A percentile compares a stretch with the other conserved stretches of the same genome.
These are phyloP conservation scores for Talaromyces adpressus DNA, from an alignment of 495 filamentous ascomycete genomes.

Conservation along the genomic window DNA sequence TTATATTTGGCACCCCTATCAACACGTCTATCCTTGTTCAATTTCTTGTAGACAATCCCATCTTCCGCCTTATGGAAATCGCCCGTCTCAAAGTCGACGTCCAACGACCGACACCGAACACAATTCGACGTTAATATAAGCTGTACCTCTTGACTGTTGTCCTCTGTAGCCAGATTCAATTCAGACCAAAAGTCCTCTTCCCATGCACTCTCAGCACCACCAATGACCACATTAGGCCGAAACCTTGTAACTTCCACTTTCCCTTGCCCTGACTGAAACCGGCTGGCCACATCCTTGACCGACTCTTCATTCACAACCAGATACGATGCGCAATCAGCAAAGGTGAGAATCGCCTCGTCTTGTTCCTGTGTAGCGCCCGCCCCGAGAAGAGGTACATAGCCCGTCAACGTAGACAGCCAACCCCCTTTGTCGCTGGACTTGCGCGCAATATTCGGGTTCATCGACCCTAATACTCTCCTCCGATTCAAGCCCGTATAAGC, in stretches of 20 bases:
- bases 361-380: slow-evolving; percentile 3
- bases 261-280: slow-evolving; percentile 42
- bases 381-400: slow-evolving; percentile 20
- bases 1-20: slow-evolving; percentile 66
- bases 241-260: slow-evolving; percentile 74
- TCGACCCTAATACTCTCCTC: slow-evolving; percentile 53
- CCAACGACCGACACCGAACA: slow-evolving; percentile 68
- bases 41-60: slow-evolving; percentile 65
- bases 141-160: slow-evolving; percentile 18
- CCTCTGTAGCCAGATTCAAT: slow-evolving; percentile 30
- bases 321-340: slow-evolving; percentile 75
- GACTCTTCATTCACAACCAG: slow-evolving; percentile 67
- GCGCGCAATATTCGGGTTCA: slow-evolving; percentile 1
- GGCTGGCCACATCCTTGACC: slow-evolving; percentile 53
- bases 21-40: slow-evolving; percentile 72
- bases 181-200: slow-evolving; percentile 88
- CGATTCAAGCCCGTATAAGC: slow-evolving; percentile 61
- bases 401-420: slow-evolving; percentile 42
- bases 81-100: slow-evolving; percentile 77
- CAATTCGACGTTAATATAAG: slow-evolving; percentile 72
- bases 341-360: slow-evolving; percentile 50
- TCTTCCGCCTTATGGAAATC: slow-evolving; percentile 53
- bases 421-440: slow-evolving; percentile 2
- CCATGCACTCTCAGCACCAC: slow-evolving; percentile 50
- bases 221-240: slow-evolving; percentile 76